Evolutionary conservation across 352 stramenopile genomes (phyloP).

Genomic region (Globisporangium polare): DNA sequence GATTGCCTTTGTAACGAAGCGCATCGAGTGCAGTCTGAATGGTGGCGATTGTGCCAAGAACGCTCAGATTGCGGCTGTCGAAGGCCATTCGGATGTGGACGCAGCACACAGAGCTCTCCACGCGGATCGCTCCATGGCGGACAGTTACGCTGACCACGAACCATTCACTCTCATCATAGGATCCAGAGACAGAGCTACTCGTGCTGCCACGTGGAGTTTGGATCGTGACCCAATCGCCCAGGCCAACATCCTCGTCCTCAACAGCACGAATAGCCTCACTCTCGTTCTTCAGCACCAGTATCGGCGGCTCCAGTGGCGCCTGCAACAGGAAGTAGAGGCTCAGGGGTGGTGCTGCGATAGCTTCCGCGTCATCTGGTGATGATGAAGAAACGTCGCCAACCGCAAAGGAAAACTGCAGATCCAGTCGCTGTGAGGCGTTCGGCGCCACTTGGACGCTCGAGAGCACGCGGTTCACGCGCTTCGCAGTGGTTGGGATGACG

Average conservation of each 20-base stretch:
- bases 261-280: neutral
- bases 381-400: neutral
- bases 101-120: conserved; percentile 13
- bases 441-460: conserved; percentile 1
- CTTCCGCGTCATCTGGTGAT: neutral
- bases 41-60: conserved; percentile 5
- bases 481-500: conserved; percentile 1
- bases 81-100: conserved; percentile 3
- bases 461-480: conserved; percentile 13
- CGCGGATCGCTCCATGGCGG: conserved; percentile 6
- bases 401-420: conserved; percentile 8
- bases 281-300: neutral
- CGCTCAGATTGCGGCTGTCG: neutral
- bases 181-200: neutral
- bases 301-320: neutral
- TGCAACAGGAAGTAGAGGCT: conserved; percentile 7
- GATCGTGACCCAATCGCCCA: conserved; percentile 5
- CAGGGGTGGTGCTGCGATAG: neutral
- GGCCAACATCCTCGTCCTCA: conserved; percentile 1
- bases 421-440: conserved; percentile 5
- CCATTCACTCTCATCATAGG: neutral
- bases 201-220: neutral
- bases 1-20: conserved; percentile 16
- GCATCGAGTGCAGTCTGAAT: conserved; percentile 10
- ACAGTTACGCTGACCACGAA: conserved; percentile 6